Base-by-base conservation (phyloP, 768 basidiomycete species). In the Auricularia sp. region DNA sequence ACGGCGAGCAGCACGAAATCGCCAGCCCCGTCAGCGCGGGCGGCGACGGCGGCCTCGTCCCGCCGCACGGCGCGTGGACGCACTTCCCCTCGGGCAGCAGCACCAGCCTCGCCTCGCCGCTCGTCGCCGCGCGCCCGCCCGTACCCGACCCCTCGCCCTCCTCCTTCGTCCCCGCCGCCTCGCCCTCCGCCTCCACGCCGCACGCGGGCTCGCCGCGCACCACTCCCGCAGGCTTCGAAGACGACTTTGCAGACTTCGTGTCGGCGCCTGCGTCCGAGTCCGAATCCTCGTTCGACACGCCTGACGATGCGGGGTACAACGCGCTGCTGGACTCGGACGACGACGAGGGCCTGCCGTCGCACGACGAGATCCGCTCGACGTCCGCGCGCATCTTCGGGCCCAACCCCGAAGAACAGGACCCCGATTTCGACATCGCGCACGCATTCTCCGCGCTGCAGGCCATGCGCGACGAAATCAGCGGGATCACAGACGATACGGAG, bases 221-320 rank as follows among this genome's bases (percentile, higher is more conserved):
- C 29, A 45, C 64, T 11, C 34, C 29, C 24, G 21, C 62, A 21
- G 79, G 81, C 16, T 84, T 93, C 68, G 91, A 92, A 63, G 91
- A 93, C 70, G 88, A 94, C 72, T 94, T 94, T 70, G 81, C 85
- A 2, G 85, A 83, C 35, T 90, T 90, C 67, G 81, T 90, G 18
- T 85, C 87, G 37, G 87, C 87, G n/a, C 82, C 77, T 3, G 44
- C 69, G 8, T 85, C 85, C 7, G 77, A 78, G 8, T 85, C 85
- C 7, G 77, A 78, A n/a, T 84, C 85, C 4, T 86, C 86, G 68
- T 78, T 87, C 66, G 83, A 80, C 10, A 79, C 74, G n/a, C 68
- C 67, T 34, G 80, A 83, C 61, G 73, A 71, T 66, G 70, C 75
- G 69, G 58, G 78, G 62, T 65, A 69, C 67, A 36, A 63, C 70